Conservation (phyloP, 129 eudicot genomes). For the Tanacetum coccineum region DNA sequence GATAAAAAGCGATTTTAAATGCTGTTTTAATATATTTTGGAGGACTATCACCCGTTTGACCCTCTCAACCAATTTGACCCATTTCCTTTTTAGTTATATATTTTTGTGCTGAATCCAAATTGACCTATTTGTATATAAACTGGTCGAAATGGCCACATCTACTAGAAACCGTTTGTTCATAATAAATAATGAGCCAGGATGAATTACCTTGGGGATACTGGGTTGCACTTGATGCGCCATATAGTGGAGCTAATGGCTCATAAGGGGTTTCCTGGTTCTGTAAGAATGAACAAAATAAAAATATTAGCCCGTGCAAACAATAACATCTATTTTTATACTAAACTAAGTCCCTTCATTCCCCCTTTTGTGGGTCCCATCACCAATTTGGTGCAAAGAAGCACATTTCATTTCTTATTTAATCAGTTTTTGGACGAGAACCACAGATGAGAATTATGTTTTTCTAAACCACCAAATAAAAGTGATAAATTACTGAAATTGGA, state of each 20-base stretch:
- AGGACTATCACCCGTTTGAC: not conserved
- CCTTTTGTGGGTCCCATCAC: too few species aligned
- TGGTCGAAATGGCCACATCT: not conserved
- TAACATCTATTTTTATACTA: too few species aligned
- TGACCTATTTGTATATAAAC: not conserved
- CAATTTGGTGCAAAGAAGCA: too few species aligned
- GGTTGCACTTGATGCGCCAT: slow-evolving; percentile 32
- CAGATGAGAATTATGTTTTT: too few species aligned
- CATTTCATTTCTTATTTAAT: too few species aligned
- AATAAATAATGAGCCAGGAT: not conserved
- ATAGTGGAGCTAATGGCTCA: slow-evolving; percentile 52
- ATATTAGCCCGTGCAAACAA: not conserved
- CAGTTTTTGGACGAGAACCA: too few species aligned
- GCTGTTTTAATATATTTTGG: not conserved
- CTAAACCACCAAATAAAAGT: not conserved
- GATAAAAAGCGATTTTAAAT: too few species aligned
- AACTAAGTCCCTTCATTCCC: too few species aligned
- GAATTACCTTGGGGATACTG: slow-evolving; percentile 34
- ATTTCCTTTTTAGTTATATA: not conserved
- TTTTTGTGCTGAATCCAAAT: not conserved
- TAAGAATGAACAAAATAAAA: slow-evolving; percentile 11
- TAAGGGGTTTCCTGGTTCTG: slow-evolving; percentile 50
- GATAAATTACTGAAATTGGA: not conserved
- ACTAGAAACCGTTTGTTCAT: not conserved
- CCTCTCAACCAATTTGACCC: not conserved